These are phyloP conservation scores for Gonapodya prolifera DNA, from an alignment of 192 early-diverging fungal species.

Conservation along the genomic window DNA sequence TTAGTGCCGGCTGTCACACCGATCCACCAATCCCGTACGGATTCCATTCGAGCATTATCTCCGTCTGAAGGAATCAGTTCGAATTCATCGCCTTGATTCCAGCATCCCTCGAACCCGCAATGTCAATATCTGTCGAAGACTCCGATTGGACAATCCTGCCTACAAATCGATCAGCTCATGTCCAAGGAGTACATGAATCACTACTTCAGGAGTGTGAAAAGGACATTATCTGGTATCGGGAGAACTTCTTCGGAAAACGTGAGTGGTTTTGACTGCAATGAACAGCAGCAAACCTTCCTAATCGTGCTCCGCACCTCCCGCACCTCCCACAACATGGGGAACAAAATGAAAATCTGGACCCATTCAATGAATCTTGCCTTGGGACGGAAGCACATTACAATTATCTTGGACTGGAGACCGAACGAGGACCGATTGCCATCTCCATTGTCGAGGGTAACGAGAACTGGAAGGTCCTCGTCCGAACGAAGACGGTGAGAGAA, in stretches of 20 bases:
- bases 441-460: conserved; percentile 33
- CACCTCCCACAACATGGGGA: background rate
- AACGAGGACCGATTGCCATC: conserved; percentile 33
- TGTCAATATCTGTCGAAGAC: background rate
- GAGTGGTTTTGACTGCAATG: too few relatives aligned
- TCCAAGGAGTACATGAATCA: conserved; percentile 2
- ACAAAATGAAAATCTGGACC: background rate
- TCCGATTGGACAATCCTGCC: background rate
- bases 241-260: conserved; percentile 50
- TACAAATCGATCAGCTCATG: background rate
- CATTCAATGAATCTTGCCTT: background rate
- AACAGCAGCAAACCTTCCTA: too few relatives aligned
- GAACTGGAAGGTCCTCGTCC: conserved; percentile 37
- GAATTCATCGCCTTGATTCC: background rate
- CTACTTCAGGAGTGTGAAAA: conserved; percentile 57
- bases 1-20: too few relatives aligned
- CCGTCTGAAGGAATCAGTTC: too few relatives aligned
- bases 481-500: conserved; percentile 21
- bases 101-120: background rate
- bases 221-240: conserved; percentile 53
- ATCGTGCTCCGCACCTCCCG: too few relatives aligned
- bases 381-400: conserved; percentile 19
- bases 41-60: too few relatives aligned
- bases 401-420: conserved; percentile 27
- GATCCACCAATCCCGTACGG: too few relatives aligned